Base-by-base conservation (phyloP, 495 filamentous ascomycete genomes). In the Neurospora hispaniola region DNA sequence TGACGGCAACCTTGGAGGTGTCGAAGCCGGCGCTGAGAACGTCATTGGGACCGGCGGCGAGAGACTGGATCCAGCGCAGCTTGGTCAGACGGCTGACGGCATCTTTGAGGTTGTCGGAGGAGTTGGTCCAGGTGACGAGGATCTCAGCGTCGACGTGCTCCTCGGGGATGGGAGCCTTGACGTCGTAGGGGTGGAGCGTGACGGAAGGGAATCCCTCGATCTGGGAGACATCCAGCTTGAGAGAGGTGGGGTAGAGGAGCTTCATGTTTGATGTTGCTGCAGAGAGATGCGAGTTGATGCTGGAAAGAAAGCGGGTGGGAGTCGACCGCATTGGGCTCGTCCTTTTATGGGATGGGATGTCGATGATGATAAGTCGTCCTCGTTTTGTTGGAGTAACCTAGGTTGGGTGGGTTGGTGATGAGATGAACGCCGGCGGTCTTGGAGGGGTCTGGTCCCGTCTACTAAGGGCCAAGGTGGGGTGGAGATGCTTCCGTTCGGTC, bases 1-100 rank as follows among this genome's bases (percentile, higher is more conserved):
- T 86, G 42, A 90, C 77, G 23, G 70, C 71, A 39, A 88, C 75
- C 18, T 72, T 70, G 46, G 79, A 73, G 2, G 81, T 41, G 76
- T 86, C 84, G 79, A 90, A 90, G 71, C 88, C 88, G 40, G 87
- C 88, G 18, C 73, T 73, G 7, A 90, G 81, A 12, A 90, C 88
- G 77, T 90, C 88, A 75, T 90, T 90, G 71, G 88, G 88, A 0
- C 88, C 88, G 4, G 88, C 88, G 27, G 88, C 88, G 39, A 89
- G 86, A 1, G 84, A 86, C 73, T 90, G 88, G 79, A 90, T 89
- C 88, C 88, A 90, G 54, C 81, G 81, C 23, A 90, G 80, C 42
- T 85, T 85, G 42, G 80, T 84, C 76, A 89, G 79, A 71, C 82
- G 80, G 16, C 74, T 39, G 4, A 81, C 84, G 42, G 88, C 88